These are phyloP conservation scores for Leccinum subgranulosum DNA, from an alignment of 768 basidiomycete species.

Conservation along the genomic window DNA sequence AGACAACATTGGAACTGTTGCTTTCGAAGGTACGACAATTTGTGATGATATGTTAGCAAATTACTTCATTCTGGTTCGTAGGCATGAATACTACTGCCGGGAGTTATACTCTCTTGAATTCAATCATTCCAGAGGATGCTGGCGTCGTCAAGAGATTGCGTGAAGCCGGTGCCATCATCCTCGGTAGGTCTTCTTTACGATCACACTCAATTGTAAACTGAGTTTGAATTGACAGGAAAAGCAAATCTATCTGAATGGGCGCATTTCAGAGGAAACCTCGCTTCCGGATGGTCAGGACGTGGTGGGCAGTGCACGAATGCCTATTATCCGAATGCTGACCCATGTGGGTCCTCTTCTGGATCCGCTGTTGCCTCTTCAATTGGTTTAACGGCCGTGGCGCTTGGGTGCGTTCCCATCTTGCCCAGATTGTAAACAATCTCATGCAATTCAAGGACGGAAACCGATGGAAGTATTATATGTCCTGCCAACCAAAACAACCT, in stretches of 20 bases:
- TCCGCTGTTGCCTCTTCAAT: constrained; percentile 54
- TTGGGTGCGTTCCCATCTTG: constrained; percentile 29
- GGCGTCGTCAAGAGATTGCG: constrained; percentile 32
- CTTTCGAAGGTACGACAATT: constrained; percentile 20
- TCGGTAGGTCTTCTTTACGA: constrained; percentile 17
- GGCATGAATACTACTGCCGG: constrained; percentile 44
- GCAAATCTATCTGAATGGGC: constrained; percentile 56
- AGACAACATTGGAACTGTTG: constrained; percentile 33
- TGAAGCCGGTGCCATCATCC: constrained; percentile 34
- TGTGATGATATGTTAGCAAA: no score
- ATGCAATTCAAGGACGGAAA: constrained; percentile 35
- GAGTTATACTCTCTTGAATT: constrained; percentile 35
- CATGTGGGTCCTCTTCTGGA: constrained; percentile 59
- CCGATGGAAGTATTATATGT: constrained; percentile 54
- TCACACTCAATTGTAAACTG: neutral
- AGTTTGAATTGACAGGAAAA: constrained; percentile 37
- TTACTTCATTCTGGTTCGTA: neutral
- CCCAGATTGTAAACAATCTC: neutral
- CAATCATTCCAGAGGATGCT: constrained; percentile 34
- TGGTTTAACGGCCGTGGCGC: constrained; percentile 45
- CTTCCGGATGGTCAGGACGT: constrained; percentile 58
- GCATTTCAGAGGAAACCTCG: constrained; percentile 42
- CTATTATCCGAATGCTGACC: constrained; percentile 49
- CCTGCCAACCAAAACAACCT: constrained; percentile 52
- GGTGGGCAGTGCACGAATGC: constrained; percentile 49